These are phyloP conservation scores for Codiaeum variegatum DNA, from an alignment of 441 rosid species.

Conservation along the genomic window DNA sequence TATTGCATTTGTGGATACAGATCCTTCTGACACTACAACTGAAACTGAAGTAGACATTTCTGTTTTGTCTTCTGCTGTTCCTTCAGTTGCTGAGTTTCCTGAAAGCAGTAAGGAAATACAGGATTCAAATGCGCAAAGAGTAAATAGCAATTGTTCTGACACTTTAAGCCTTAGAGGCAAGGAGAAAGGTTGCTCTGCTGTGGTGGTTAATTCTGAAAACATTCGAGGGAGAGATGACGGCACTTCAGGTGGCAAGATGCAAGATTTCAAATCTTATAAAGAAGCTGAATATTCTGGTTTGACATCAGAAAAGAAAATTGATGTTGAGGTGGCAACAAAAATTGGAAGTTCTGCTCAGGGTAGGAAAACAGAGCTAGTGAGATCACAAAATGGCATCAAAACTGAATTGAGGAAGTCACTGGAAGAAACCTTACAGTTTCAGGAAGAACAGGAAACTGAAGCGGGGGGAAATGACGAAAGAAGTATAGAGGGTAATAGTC, in stretches of 20 bases:
- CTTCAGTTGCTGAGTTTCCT: not conserved
- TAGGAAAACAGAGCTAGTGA: not conserved
- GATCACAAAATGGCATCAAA: not conserved
- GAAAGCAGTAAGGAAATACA: not conserved
- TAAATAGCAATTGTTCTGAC: not conserved
- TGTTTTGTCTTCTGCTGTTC: not conserved
- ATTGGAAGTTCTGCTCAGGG: not conserved
- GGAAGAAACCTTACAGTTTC: not conserved
- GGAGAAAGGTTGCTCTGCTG: not conserved
- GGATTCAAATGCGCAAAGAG: not conserved
- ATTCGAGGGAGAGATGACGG: not conserved
- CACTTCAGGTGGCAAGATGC: not conserved
- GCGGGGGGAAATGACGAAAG: not conserved
- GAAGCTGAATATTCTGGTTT: not conserved
- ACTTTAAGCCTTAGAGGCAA: not conserved
- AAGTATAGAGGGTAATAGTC: not conserved
- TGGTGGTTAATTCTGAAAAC: not conserved
- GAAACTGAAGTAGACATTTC: not conserved
- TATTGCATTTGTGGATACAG: not conserved
- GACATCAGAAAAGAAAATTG: not conserved
- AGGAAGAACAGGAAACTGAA: not conserved
- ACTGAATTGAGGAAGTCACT: not conserved
- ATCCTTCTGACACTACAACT: not conserved
- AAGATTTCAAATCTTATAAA: not conserved
- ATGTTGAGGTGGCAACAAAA: not conserved